Evolutionary conservation across 1,284 basidiomycete species (phyloP), one percentile per base, ranked within the genome.

Genomic region (Ceratobasidium sp.): DNA sequence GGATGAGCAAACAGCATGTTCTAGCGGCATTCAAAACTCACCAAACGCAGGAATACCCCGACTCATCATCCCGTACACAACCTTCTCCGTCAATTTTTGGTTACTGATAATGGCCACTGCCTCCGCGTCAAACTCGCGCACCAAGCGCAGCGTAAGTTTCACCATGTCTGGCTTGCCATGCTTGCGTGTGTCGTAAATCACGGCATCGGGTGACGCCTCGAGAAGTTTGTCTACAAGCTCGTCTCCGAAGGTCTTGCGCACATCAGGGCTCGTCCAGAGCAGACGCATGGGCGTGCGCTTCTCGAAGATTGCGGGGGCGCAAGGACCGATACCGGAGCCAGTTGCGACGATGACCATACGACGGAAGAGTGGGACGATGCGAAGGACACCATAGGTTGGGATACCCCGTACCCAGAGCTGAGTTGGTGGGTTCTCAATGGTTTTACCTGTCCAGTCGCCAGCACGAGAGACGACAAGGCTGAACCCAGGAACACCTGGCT

Each of bases 141-240:
- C 89, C 56, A 91, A 85, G 49, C 88, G 80, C 26, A 78, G 73
- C 3, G 77, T 75, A 26, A 80, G 77, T 82, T 90, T 90, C 71
- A 91, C 89, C 89, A 91, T 90, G 84, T 91, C 89, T 3, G 90
- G 90, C 82, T 90, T 90, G 23, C 90, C 90, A 80, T 91, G 86
- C 56, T 84, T 86, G 55, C 89, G 88, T 20, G 90, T 91, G 80
- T 91, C 90, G 82, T 91, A 91, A 42, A 91, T 86, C 42, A 90
- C 88, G 23, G 90, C 89, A 66, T 86, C 87, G 6, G 89, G 90
- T n/a, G 87, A 87, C 5, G 87, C 87, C 26, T 84, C 85, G 44
- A 91, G 83, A 72, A 91, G 88, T n/a, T 87, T 83, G 82, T 91
- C 89, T 0, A 91, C 89, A 23, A 91, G 84, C 70, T 89, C 86